These are phyloP conservation scores for Phialocephala subalpina DNA, from an alignment of 2,329 filamentous ascomycete species.

Conservation along the genomic window DNA sequence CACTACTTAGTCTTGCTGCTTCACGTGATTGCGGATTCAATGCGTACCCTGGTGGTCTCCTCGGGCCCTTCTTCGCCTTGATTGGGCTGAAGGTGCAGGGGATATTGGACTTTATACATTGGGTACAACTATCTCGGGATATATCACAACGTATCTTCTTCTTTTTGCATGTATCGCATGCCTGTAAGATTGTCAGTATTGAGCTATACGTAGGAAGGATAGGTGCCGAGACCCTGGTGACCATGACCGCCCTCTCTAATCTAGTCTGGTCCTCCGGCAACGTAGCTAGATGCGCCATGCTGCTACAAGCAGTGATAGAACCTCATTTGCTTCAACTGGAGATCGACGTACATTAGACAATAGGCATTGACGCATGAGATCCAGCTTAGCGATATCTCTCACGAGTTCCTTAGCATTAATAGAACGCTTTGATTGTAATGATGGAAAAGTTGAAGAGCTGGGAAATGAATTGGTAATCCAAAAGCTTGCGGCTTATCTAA, in stretches of 20 bases:
- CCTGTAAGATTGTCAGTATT: conserved; percentile 31
- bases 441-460: conserved; percentile 25
- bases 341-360: conserved; percentile 25
- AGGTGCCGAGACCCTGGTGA: conserved; percentile 25
- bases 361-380: conserved; percentile 26
- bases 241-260: conserved; percentile 26
- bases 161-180: conserved; percentile 42
- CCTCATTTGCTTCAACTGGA: conserved; percentile 26
- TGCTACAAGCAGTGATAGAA: conserved; percentile 20
- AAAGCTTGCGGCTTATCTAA: conserved; percentile 27
- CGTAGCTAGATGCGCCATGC: conserved; percentile 24
- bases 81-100: conserved; percentile 42
- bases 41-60: conserved; percentile 34
- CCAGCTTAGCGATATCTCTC: conserved; percentile 27
- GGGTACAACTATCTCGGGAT: conserved; percentile 36
- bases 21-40: background rate
- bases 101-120: conserved; percentile 40
- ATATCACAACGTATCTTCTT: conserved; percentile 44
- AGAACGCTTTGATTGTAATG: conserved; percentile 26
- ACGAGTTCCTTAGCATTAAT: conserved; percentile 28
- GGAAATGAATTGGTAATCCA: conserved; percentile 30
- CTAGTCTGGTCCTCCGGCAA: conserved; percentile 22
- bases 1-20: conserved; percentile 11
- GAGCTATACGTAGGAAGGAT: conserved; percentile 20
- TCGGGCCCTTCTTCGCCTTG: conserved; percentile 32